These are phyloP conservation scores for Fusarium sp. DNA, from an alignment of 2,329 filamentous ascomycete genomes.

Conservation along the genomic window DNA sequence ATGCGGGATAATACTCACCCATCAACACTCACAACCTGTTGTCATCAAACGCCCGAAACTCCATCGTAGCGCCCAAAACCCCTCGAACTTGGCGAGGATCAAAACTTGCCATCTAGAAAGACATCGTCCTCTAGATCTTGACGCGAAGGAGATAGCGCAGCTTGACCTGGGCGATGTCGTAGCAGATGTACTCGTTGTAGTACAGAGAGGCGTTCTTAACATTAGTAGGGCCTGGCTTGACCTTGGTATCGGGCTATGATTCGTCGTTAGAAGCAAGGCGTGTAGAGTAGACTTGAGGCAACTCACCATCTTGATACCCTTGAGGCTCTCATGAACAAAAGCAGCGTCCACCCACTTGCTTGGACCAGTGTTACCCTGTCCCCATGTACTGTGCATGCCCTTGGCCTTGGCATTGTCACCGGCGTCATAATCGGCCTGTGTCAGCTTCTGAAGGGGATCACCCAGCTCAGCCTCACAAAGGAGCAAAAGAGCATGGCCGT, in stretches of 20 bases:
- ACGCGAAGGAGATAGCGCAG: constrained; percentile 78
- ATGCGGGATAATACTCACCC: not conserved
- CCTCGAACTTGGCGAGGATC: not conserved
- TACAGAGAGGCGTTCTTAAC: constrained; percentile 60
- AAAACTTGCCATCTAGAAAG: not conserved
- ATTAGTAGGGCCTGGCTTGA: constrained; percentile 61
- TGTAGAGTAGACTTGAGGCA: not conserved
- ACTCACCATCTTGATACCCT: constrained; percentile 77
- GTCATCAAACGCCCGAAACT: not conserved
- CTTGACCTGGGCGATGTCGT: constrained; percentile 76
- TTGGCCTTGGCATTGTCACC: constrained; percentile 70
- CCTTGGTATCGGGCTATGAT: constrained; percentile 62
- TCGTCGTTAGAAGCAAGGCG: constrained; percentile 2
- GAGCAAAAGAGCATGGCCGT: constrained; percentile 78
- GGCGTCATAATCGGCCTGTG: constrained; percentile 69
- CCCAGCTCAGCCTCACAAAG: constrained; percentile 86
- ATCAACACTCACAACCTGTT: not conserved
- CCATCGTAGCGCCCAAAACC: not conserved
- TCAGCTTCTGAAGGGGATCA: constrained; percentile 76
- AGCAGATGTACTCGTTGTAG: constrained; percentile 83
- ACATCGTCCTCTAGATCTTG: constrained; percentile 54
- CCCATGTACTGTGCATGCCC: constrained; percentile 76
- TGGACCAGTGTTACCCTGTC: constrained; percentile 74
- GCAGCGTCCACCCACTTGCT: constrained; percentile 80
- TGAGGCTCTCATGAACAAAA: constrained; percentile 72